Evolutionary conservation across 176 grass and related monocot species (phyloP), one percentile per base, ranked within the genome.

Genomic region (Tillandsia fasciculata): DNA sequence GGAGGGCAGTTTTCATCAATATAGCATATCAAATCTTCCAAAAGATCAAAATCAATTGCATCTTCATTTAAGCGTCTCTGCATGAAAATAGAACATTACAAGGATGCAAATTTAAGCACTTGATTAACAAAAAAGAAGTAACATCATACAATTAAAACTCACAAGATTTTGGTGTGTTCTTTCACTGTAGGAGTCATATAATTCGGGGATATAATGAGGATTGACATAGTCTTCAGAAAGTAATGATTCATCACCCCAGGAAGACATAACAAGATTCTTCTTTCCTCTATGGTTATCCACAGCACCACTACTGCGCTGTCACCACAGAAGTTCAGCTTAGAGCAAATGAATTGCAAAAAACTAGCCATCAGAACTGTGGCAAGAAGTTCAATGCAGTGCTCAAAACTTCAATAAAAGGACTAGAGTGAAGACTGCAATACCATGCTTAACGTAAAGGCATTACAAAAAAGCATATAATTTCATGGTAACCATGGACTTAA

Each of bases 11-110:
- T 80, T 76, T 89, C 88, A 73, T 96, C 92, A 64, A 92, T 96
- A 80, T 89, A 87, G 83, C 79, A 85, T 85, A 96, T 86, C 81
- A 96, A 89, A 77, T 96, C 92, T 89, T 96, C 92, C 74, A 96
- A 73, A 49, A 92, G 81, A 75, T 96, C 92, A 50, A 96, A 96
- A 89, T 96, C 92, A 65, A 96, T 92, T 50, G 87, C 83, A 81
- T 96, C 92, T 78, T 96, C 92, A 71, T 96, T 92, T 81, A 96
- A 75, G 66, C 54, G 72, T 82, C 80, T 96, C 92, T 96, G 76
- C 72, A 77, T 76, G 8, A 59, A 59, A 14, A 59, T 17, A 18
- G 17, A 18, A 57, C 8, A 57, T 57, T 14, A 13, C 17, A 57
- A 59, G n/a, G 54, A 22, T 17, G 33, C 7, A 14, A 59, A 17